Base-by-base conservation (phyloP, 1,139 yeast species). In the Scheffersomyces quercinus region DNA sequence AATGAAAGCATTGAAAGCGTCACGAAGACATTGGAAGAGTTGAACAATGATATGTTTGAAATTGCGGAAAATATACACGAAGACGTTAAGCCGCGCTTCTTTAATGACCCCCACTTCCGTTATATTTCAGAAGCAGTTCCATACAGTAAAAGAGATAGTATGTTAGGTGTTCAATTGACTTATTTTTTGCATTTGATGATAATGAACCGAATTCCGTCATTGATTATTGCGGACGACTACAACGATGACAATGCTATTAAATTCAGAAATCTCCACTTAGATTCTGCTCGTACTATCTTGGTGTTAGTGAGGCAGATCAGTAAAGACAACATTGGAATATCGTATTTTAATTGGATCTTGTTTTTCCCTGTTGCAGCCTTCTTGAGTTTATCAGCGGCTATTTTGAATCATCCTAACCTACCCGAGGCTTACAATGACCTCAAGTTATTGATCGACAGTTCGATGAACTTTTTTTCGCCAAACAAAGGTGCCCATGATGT, bases 201-300 rank as follows among this genome's bases (percentile, higher is more conserved):
- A 12, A 64, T 67, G 36, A 71, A 71, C 50, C 51, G 73, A 30
- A 51, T 68, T 14, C 73, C 75, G 1, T 65, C 64, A 37, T 37
- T 53, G n/a, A 47, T 57, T 10, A 49, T 48, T 28, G 47, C 53
- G 3, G 47, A 52, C 1, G 56, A 58, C 16, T 41, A 44, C 28
- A 47, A 52, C 33, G 52, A 54, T 20, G 45, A 45, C 6, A 52
- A 56, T 26, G 47, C 51, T 26, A 35, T 49, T 2, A 56, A 51
- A 32, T 58, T 60, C 40, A 48, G 73, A 34, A 56, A 58, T 30
- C 39, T 67, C 28, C 60, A 67, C 1, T 47, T 65, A 24, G 63
- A 68, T 42, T 58, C 73, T 16, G 69, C 76, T 3, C 55, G 75
- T 44, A 70, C 75, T 1, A 64, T 71, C 5, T 49, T 72, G 29